Base-by-base conservation (phyloP, 192 early-diverging fungal species). In the Backusella sp. region DNA sequence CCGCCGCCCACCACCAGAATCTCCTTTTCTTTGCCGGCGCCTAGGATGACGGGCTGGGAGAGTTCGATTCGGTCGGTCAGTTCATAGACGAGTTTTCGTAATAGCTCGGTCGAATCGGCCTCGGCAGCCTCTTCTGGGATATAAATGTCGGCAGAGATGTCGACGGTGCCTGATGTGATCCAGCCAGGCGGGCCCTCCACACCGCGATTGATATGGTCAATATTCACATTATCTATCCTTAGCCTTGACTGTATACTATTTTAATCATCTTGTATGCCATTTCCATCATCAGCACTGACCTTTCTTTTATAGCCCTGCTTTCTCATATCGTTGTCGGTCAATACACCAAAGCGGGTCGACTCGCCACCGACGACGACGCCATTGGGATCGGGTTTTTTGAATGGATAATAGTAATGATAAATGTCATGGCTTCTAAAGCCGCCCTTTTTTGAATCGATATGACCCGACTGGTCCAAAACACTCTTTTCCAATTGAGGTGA, bases 121-220 rank as follows among this genome's bases (percentile, higher is more conserved):
- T 78, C 77, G 2, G 82, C 75, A 1, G 86, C 81, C 46, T 89
- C 86, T 14, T 79, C 73, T 1, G 92, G 92, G 65, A 92, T 89
- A 72, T 80, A 84, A 44, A 94, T 85, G 39, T 92, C 86, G 8
- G 91, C 90, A 8, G 87, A 86, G 14, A 99, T 85, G 76, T 98
- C 96, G 0, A 99, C 86, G 7, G 87, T 91, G 4, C 96, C 96
- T 3, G 88, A 86, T n/a, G 92, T 95, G 75, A 99, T 95, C 97
- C 97, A 99, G 14, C 92, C 92, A 39, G 96, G 88, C 3, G 97
- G 97, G 0, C 97, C 97, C 37, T 88, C 87, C 11, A 92, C 88
- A 17, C 94, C 94, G 23, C 86, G 80, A 83, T 96, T 97, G 49
- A 99, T 82, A 80, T 97, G 96, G 76, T 95, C 93, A 26, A 98